Evolutionary conservation across 1,139 yeast species (phyloP).

Genomic region (Zygoascus hellenicus): DNA sequence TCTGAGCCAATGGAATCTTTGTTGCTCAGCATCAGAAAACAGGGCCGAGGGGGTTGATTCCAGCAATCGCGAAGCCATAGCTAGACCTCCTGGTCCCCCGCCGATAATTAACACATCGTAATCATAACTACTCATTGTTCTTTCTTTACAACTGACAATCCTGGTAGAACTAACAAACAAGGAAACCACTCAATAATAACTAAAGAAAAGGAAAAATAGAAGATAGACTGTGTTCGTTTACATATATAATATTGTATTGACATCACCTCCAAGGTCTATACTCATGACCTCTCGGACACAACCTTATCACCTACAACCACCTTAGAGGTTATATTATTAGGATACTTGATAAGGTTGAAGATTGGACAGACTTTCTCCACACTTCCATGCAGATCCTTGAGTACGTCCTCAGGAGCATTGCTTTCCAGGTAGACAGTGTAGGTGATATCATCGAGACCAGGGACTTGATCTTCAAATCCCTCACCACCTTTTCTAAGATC

Average conservation of each 20-base stretch:
- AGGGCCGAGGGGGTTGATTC: constrained; percentile 19
- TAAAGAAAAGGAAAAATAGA: too few relatives aligned
- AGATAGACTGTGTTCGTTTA: too few relatives aligned
- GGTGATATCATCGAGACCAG: constrained; percentile 12
- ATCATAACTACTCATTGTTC: background rate
- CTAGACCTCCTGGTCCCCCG: constrained; percentile 20
- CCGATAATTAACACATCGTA: constrained; percentile 18
- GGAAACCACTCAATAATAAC: too few relatives aligned
- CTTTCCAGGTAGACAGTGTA: constrained; percentile 10
- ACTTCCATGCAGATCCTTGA: constrained; percentile 9
- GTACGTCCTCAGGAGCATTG: background rate
- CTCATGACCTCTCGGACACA: background rate
- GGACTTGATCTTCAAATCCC: constrained; percentile 13
- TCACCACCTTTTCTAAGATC: constrained; percentile 14
- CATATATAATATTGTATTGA: too few relatives aligned
- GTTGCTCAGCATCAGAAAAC: constrained; percentile 20
- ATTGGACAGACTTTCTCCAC: constrained; percentile 15
- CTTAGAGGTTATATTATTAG: constrained; percentile 6
- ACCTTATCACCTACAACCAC: constrained; percentile 1
- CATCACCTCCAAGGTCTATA: too few relatives aligned
- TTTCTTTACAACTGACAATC: too few relatives aligned
- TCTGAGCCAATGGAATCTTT: constrained; percentile 19
- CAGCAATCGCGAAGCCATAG: constrained; percentile 17
- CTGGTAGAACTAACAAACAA: too few relatives aligned
- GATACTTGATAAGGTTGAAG: constrained; percentile 10